Evolutionary conservation across 1,139 yeast species (phyloP).

Genomic region (Protomyces gravidus): DNA sequence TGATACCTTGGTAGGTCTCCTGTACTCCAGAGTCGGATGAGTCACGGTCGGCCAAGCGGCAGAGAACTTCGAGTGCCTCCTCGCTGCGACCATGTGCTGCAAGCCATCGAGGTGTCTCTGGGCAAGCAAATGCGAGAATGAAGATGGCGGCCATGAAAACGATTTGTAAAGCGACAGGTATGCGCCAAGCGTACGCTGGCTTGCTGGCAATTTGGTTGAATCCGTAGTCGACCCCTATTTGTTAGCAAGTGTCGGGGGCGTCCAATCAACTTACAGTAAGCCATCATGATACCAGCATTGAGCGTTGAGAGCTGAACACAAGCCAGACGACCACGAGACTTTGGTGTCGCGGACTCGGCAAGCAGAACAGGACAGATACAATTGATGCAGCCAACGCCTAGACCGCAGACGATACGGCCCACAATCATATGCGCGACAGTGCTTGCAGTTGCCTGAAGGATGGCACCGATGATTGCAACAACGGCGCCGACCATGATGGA

Average conservation of each 20-base stretch:
- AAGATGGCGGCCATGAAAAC: slow-evolving; percentile 37
- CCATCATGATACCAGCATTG: slow-evolving; percentile 31
- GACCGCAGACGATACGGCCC: slow-evolving; percentile 72
- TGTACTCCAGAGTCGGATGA: slow-evolving; percentile 26
- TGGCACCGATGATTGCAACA: slow-evolving; percentile 60
- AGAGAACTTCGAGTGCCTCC: slow-evolving; percentile 51
- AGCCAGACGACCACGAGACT: slow-evolving; percentile 53
- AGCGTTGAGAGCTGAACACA: slow-evolving; percentile 47
- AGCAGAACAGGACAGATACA: slow-evolving; percentile 34
- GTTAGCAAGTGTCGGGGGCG: background rate
- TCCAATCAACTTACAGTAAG: slow-evolving; percentile 22
- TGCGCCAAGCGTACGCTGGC: slow-evolving; percentile 28
- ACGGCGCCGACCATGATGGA: slow-evolving; percentile 56
- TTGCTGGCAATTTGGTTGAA: slow-evolving; percentile 2
- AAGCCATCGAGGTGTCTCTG: slow-evolving; percentile 55
- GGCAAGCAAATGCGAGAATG: slow-evolving; percentile 39
- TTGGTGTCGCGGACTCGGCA: slow-evolving; percentile 57
- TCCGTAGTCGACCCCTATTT: background rate
- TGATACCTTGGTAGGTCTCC: slow-evolving; percentile 67
- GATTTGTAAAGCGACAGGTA: slow-evolving; percentile 34
- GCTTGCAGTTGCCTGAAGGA: slow-evolving; percentile 59
- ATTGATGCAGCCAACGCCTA: slow-evolving; percentile 11
- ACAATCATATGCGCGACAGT: slow-evolving; percentile 62
- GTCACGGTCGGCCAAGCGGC: slow-evolving; percentile 44
- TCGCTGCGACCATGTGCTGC: slow-evolving; percentile 44